These are phyloP conservation scores for Fusarium heterosporum DNA, from an alignment of 2,329 filamentous ascomycete species.

Conservation along the genomic window DNA sequence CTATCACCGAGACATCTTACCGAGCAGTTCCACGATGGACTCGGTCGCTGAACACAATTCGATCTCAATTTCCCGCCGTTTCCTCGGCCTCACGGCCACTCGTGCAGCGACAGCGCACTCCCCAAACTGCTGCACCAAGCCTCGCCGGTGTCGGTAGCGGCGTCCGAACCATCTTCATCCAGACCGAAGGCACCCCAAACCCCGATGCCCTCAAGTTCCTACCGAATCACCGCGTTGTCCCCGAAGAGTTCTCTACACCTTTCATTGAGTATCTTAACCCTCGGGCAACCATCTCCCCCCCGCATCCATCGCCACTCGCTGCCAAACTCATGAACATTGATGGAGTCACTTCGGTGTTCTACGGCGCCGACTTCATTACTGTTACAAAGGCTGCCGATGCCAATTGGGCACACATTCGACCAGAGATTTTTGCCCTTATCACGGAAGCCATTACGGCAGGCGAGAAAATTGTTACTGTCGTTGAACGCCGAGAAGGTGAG, in stretches of 20 bases:
- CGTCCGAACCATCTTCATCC: slow-evolving; percentile 90
- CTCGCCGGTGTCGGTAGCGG: slow-evolving; percentile 50
- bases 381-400: slow-evolving; percentile 90
- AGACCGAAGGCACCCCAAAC: slow-evolving; percentile 95
- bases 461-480: slow-evolving; percentile 80
- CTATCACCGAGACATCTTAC: slow-evolving; percentile 36
- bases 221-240: slow-evolving; percentile 88
- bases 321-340: slow-evolving; percentile 93
- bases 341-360: slow-evolving; percentile 94
- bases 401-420: slow-evolving; percentile 94
- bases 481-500: slow-evolving; percentile 69
- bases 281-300: slow-evolving; percentile 86
- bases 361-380: slow-evolving; percentile 95
- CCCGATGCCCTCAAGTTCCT: slow-evolving; percentile 96
- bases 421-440: slow-evolving; percentile 94
- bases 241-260: slow-evolving; percentile 75
- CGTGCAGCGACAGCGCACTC: slow-evolving; percentile 24
- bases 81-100: slow-evolving; percentile 42
- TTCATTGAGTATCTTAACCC: slow-evolving; percentile 95
- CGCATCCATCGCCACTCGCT: slow-evolving; percentile 90
- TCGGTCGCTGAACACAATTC: slow-evolving; percentile 47
- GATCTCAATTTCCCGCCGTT: slow-evolving; percentile 34
- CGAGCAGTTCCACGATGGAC: slow-evolving; percentile 44
- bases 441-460: slow-evolving; percentile 91
- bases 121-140: slow-evolving; percentile 31